Evolutionary conservation across 1,284 basidiomycete genomes (phyloP).

Genomic region (Fomitopsis schrenkii): DNA sequence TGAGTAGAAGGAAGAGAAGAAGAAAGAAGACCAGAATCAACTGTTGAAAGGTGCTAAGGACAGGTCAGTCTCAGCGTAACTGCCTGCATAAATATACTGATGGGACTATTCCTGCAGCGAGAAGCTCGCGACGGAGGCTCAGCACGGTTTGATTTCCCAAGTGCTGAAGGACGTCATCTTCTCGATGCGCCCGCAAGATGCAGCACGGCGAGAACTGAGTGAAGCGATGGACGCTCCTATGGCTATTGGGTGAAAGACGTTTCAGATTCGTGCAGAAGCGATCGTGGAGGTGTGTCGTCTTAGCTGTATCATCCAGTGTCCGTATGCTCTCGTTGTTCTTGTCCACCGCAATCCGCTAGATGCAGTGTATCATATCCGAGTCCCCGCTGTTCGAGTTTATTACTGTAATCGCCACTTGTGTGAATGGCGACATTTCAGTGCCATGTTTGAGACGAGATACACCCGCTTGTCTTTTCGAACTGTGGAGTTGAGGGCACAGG

Average conservation of each 20-base stretch:
- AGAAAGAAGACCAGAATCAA: conserved; percentile 75
- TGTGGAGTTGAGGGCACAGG: no score
- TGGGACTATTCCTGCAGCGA: conserved; percentile 41
- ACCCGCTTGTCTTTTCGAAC: no score
- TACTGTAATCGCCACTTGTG: no score
- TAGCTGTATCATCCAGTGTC: not conserved
- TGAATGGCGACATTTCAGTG: no score
- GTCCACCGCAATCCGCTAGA: not conserved
- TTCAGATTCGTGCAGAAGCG: not conserved
- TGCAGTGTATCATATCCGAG: not conserved
- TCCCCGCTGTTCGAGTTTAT: not conserved
- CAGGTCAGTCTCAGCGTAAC: conserved; percentile 46
- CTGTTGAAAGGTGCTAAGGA: conserved; percentile 82
- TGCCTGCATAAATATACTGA: not conserved
- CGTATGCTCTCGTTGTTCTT: not conserved
- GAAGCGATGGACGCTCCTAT: conserved; percentile 38
- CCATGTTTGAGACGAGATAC: no score
- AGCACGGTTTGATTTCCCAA: conserved; percentile 88
- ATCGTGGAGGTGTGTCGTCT: not conserved
- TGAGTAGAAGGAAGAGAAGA: conserved; percentile 60
- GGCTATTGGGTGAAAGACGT: conserved; percentile 24
- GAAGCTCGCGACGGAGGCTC: conserved; percentile 83
- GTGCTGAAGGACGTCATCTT: conserved; percentile 87
- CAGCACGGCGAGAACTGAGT: conserved; percentile 19
- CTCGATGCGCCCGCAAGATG: conserved; percentile 45